A percentile compares a stretch with the other conserved stretches of the same genome.
These are phyloP conservation scores for Gilbertella persicaria DNA, from an alignment of 371 early-diverging fungal species.

Conservation along the genomic window DNA sequence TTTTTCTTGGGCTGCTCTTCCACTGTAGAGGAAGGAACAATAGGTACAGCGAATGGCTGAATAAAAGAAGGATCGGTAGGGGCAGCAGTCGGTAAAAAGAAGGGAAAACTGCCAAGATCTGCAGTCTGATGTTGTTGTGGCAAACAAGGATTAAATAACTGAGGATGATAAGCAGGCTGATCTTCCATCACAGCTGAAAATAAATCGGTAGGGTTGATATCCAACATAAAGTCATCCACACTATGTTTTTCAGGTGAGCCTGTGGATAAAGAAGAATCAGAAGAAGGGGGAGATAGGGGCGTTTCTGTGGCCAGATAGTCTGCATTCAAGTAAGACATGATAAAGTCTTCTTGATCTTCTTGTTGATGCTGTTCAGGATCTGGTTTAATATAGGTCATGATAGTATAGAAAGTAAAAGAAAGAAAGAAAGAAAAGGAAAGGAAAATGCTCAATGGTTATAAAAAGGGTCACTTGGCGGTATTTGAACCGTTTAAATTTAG, in stretches of 20 bases:
- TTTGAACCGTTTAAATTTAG: no score
- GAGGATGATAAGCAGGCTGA: background rate
- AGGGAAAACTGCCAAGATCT: constrained; percentile 6
- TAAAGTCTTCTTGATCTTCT: constrained; percentile 39
- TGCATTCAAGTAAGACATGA: constrained; percentile 40
- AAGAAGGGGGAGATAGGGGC: constrained; percentile 2
- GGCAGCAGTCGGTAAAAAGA: constrained; percentile 12
- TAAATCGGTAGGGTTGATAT: background rate
- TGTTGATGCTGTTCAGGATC: constrained; percentile 18
- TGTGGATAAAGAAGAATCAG: background rate
- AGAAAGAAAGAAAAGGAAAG: no score
- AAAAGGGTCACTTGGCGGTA: no score
- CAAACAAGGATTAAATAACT: background rate
- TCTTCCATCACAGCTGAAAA: background rate
- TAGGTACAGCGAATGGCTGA: constrained; percentile 5
- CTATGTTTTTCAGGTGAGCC: constrained; percentile 1
- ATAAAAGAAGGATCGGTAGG: no score
- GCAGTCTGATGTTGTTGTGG: background rate
- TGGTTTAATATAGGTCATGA: constrained; percentile 10
- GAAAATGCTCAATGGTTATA: no score
- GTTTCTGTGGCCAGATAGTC: constrained; percentile 26
- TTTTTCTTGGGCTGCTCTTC: constrained; percentile 25
- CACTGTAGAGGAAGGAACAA: constrained; percentile 3
- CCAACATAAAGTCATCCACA: constrained; percentile 1
- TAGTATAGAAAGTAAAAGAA: no score